These are phyloP conservation scores for Boletellus ananas DNA, from an alignment of 768 basidiomycete species.

Conservation along the genomic window DNA sequence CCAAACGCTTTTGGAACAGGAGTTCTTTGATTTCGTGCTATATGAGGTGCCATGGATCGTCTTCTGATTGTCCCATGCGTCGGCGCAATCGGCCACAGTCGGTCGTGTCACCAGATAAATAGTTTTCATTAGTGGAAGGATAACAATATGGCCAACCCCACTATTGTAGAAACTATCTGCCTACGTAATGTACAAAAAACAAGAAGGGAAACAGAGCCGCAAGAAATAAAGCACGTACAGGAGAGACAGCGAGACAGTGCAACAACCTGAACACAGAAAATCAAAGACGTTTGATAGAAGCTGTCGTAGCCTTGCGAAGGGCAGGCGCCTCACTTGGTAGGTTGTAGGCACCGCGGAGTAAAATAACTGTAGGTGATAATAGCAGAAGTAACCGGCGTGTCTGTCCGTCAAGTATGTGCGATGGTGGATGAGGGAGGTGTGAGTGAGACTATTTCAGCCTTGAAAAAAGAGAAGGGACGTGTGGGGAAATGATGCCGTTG, in stretches of 20 bases:
- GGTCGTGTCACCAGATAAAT: slow-evolving; percentile 26
- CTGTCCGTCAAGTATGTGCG: slow-evolving; percentile 23
- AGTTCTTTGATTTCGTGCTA: slow-evolving; percentile 92
- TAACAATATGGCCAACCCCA: slow-evolving; percentile 61
- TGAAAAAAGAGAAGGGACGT: slow-evolving; percentile 17
- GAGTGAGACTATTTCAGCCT: slow-evolving; percentile 13
- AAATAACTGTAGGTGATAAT: slow-evolving; percentile 10
- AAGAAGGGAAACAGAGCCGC: slow-evolving; percentile 19
- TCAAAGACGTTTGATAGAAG: slow-evolving; percentile 15
- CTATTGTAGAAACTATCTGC: slow-evolving; percentile 48
- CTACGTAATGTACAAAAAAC: slow-evolving; percentile 39
- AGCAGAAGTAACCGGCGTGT: slow-evolving; percentile 12
- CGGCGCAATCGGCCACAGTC: not conserved
- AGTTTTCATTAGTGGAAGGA: slow-evolving; percentile 54
- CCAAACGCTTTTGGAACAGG: slow-evolving; percentile 89
- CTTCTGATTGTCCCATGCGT: slow-evolving; percentile 36
- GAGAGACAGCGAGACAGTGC: slow-evolving; percentile 12
- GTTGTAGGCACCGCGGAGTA: slow-evolving; percentile 13
- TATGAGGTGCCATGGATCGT: slow-evolving; percentile 92
- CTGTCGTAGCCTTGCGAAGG: slow-evolving; percentile 10
- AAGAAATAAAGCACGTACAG: slow-evolving; percentile 23
- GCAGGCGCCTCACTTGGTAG: slow-evolving; percentile 6
- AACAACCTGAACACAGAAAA: slow-evolving; percentile 15
- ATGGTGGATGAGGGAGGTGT: slow-evolving; percentile 9
- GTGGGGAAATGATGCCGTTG: slow-evolving; percentile 29